Evolutionary conservation across 106 monocot genomes (phyloP).

Genomic region (Allium fistulosum): DNA sequence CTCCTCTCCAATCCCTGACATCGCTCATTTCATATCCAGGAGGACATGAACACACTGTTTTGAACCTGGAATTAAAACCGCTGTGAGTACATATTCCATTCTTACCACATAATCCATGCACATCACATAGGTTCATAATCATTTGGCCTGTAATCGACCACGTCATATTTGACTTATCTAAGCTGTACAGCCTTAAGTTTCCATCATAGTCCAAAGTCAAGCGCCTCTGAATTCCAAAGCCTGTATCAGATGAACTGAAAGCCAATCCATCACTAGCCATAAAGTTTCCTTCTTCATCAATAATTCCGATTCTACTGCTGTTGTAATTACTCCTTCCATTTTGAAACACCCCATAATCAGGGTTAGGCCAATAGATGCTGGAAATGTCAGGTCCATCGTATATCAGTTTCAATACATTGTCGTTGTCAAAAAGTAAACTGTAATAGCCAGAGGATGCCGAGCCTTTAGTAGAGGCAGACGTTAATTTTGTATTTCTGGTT

Average conservation of each 20-base stretch:
- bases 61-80: conserved; percentile 29
- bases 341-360: conserved; percentile 9
- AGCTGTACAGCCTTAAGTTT: conserved; percentile 53
- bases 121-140: conserved; percentile 7
- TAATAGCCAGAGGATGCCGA: conserved; percentile 19
- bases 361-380: conserved; percentile 38
- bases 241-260: conserved; percentile 22
- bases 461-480: conserved; percentile 5
- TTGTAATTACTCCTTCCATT: conserved; percentile 43
- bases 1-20: conserved; percentile 43
- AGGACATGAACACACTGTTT: conserved; percentile 29
- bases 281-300: conserved; percentile 31
- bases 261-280: conserved; percentile 14
- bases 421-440: conserved; percentile 15
- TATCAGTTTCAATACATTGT: conserved; percentile 14
- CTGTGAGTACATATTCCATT: conserved; percentile 42
- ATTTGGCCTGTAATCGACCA: conserved; percentile 36
- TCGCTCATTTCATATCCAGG: conserved; percentile 31
- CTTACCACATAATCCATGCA: conserved; percentile 45
- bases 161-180: conserved; percentile 6
- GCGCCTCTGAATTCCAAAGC: conserved; percentile 17
- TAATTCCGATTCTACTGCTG: conserved; percentile 30
- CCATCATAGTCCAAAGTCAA: conserved; percentile 64
- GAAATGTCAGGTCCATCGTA: conserved; percentile 32
- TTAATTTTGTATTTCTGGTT: conserved; percentile 17